Base-by-base conservation (phyloP, 2,329 filamentous ascomycete species). In the Pseudogymnoascus sp. region DNA sequence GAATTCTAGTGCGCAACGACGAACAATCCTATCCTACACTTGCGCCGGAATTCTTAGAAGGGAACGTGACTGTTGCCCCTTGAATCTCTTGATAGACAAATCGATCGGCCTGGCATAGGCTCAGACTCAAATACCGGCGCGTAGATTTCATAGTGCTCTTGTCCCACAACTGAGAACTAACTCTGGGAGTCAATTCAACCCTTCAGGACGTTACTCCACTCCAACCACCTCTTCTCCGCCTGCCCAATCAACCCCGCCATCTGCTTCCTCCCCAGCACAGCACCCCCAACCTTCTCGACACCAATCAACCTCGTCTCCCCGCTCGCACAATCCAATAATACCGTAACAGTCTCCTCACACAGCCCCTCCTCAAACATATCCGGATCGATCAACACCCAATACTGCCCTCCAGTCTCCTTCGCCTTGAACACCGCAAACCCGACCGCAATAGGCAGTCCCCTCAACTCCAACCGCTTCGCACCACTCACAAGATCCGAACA, bases 281-380 rank as follows among this genome's bases (percentile, higher is more conserved):
- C 83, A 5, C 93, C 94, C 9, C 94, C 94, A 66, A 82, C 85
- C 79, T 96, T 97, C 69, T 94, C 90, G 64, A 97, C 81, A 59
- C 82, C 84, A 66, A 90, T 68, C 15, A 96, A 79, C 68, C 80
- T 82, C 2, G 79, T 80, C 59, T 79, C 76, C n/a, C 72, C 69
- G 21, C 35, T 66, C 10, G 61, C 61, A 45, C 77, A 78, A 71
- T 93, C 88, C n/a, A 96, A 84, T 58, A 94, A 86, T 35, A 96
- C 77, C 2, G 87, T 92, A n/a, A 94, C 78, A n/a, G 76, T 82
- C 79, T 99, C 94, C 64, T 86, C 80, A 71, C 91, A 96, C 45
- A 96, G 76, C 7, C 82, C 84, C 77, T 97, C 94, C 77, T 99
- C 94, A 68, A 96, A 87, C 21, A 86, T 84, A 76, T 99, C 94